These are phyloP conservation scores for Phaeodactylum tricornutum DNA, from an alignment of 108 stramenopile species.

Conservation along the genomic window DNA sequence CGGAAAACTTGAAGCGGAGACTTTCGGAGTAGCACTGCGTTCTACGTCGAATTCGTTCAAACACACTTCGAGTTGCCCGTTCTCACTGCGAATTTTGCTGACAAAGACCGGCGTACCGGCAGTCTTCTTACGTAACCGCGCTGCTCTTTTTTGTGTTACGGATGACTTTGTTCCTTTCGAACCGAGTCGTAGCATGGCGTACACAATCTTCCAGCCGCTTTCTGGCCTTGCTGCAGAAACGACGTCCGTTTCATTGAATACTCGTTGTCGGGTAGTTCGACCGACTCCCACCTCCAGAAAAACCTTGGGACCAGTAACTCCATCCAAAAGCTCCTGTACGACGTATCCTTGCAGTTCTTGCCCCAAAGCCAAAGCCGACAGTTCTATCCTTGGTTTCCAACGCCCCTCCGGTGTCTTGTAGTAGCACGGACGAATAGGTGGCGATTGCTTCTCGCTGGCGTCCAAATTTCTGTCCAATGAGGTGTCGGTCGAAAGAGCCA, in stretches of 20 bases:
- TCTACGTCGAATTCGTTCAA: conserved; percentile 27
- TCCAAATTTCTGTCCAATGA: no score
- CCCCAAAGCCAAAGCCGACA: conserved; percentile 43
- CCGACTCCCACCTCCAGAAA: conserved; percentile 63
- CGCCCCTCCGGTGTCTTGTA: neutral
- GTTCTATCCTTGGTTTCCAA: conserved; percentile 46
- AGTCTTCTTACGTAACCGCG: conserved; percentile 28
- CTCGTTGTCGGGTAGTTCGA: neutral
- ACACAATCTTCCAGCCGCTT: conserved; percentile 50
- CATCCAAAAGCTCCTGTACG: conserved; percentile 45
- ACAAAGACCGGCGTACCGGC: conserved; percentile 41
- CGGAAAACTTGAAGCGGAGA: conserved; percentile 37
- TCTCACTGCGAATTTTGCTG: conserved; percentile 34
- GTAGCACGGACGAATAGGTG: no score
- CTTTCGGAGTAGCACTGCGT: conserved; percentile 4
- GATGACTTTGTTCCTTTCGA: conserved; percentile 29
- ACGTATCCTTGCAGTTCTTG: conserved; percentile 45
- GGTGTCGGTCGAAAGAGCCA: no score
- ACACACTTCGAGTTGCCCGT: conserved; percentile 55
- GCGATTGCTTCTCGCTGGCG: no score
- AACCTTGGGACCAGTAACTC: conserved; percentile 63
- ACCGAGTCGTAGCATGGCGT: conserved; percentile 57
- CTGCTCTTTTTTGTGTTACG: conserved; percentile 39
- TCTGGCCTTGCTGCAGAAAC: conserved; percentile 11
- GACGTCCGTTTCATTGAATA: neutral